phyloP scores from a whole-genome alignment of 163 green algal genomes.

The Chlamydomonas reinhardtii region DNA sequence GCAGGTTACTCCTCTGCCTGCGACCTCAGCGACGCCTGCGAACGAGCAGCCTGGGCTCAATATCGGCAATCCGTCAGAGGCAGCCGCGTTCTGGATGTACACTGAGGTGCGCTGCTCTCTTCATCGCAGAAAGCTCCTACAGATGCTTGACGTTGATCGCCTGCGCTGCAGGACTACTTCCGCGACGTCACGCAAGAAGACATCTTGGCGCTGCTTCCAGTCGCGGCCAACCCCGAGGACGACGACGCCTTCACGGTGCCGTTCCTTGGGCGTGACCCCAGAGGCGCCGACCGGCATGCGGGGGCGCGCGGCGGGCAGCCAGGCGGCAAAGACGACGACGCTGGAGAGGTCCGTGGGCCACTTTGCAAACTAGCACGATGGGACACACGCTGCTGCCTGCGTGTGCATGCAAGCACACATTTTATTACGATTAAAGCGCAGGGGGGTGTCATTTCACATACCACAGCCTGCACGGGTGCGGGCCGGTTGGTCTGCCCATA shows the following conservation, averaged over 20 bases:
- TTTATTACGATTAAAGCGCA: too few relatives aligned
- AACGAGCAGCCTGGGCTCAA: slow-evolving; percentile 29
- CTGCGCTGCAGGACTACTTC: slow-evolving; percentile 80
- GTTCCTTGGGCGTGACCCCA: slow-evolving; percentile 52
- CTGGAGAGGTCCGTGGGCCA: slow-evolving; percentile 28
- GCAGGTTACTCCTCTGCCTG: slow-evolving; percentile 24
- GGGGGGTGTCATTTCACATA: too few relatives aligned
- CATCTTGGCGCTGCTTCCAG: slow-evolving; percentile 66
- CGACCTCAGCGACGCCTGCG: slow-evolving; percentile 5
- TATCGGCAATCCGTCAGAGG: slow-evolving; percentile 50
- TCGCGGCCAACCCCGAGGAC: slow-evolving; percentile 54
- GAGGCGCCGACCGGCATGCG: background rate
- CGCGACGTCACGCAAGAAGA: slow-evolving; percentile 80
- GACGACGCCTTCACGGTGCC: slow-evolving; percentile 73
- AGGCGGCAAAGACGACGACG: background rate
- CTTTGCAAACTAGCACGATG: too few relatives aligned
- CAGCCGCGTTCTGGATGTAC: slow-evolving; percentile 61
- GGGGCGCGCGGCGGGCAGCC: background rate
- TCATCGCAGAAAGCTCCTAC: background rate
- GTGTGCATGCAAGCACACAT: too few relatives aligned
- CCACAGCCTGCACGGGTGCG: too few relatives aligned
- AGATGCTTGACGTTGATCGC: background rate
- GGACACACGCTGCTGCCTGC: too few relatives aligned
- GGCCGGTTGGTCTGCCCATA: background rate
- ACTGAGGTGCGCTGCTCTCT: slow-evolving; percentile 30